Evolutionary conservation across 2,329 filamentous ascomycete genomes (phyloP), one percentile per base, ranked within the genome.

Genomic region (Ceratocystis albifundus): DNA sequence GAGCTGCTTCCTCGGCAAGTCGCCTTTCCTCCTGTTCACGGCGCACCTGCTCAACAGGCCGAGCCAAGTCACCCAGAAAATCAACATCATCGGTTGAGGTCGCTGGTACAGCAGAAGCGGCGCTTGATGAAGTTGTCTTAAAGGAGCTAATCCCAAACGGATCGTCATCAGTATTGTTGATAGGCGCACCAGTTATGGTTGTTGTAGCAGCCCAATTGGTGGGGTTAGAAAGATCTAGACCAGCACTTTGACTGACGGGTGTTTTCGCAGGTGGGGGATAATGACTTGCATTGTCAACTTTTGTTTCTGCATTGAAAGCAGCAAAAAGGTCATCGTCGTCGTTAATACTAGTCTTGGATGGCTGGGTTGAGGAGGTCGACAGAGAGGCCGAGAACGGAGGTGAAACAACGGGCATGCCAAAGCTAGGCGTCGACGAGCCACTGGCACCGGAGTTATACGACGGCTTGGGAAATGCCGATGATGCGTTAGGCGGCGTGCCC

Each of bases 131-230:
- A 57, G 70, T 77, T 61, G 36, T 66, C 69, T 83, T 82, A 71
- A 90, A 74, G 69, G 87, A 79, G 68, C 80, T 86, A 45, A 96
- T 77, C 0, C 90, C 93, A 74, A 97, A 96, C 1, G 91, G 90
- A 72, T 96, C 90, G 72, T 96, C 90, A 71, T 96, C 89, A 67
- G 93, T 87, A 36, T 83, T 79, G 41, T 46, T 48, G 69, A 85
- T 76, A 0, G 71, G 74, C 10, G 72, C 73, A 55, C 71, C 71
- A 65, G 73, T 72, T 1, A 75, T 70, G 20, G 70, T 67, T 3
- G 72, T 57, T 30, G 76, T 73, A 65, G 76, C 71, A 28, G 72
- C 75, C 84, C 84, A 87, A 1, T 84, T 79, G 66, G 74, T 78
- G 1, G 84, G 80, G 66, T 79, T 77, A 65, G 76, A 79, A 61